Conservation (phyloP, 2,329 filamentous ascomycete species). For the Huntiella decipiens region DNA sequence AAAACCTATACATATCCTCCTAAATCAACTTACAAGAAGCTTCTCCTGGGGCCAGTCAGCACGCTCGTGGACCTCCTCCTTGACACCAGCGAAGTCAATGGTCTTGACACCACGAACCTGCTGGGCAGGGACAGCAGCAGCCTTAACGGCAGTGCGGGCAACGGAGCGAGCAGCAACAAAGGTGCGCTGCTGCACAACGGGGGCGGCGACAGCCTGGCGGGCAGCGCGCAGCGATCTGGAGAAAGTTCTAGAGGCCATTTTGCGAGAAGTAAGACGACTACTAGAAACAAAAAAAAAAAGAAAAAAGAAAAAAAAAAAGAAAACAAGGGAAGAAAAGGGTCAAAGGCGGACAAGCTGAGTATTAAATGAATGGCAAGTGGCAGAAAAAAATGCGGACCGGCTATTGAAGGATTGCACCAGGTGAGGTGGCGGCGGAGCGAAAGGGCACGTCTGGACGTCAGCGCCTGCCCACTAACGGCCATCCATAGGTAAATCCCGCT, state of each 20-base stretch:
- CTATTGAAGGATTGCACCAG: no score
- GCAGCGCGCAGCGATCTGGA: conserved; percentile 45
- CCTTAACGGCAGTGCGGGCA: conserved; percentile 33
- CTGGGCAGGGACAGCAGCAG: conserved; percentile 35
- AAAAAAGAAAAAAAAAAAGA: conserved; percentile 5
- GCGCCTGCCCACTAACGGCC: conserved; percentile 4
- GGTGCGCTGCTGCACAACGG: conserved; percentile 41
- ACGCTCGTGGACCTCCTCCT: conserved; percentile 94
- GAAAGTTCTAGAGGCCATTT: conserved; percentile 63
- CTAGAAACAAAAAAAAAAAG: conserved; percentile 13
- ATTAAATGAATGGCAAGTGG: no score
- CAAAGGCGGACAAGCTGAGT: background rate
- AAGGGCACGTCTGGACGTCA: conserved; percentile 3
- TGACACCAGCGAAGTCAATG: conserved; percentile 90
- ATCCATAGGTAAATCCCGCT: background rate
- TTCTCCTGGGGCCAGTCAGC: conserved; percentile 97
- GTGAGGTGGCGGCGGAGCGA: conserved; percentile 6
- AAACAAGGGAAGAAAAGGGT: conserved; percentile 3
- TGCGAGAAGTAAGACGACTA: conserved; percentile 15
- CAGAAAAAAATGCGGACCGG: no score
- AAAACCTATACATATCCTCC: conserved; percentile 3
- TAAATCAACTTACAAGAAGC: conserved; percentile 53
- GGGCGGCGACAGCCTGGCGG: conserved; percentile 39
- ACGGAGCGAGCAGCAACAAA: conserved; percentile 41
- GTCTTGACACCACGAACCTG: conserved; percentile 88